Evolutionary conservation across 371 early-diverging fungal genomes (phyloP).

Genomic region (Actinomortierella ambigua): DNA sequence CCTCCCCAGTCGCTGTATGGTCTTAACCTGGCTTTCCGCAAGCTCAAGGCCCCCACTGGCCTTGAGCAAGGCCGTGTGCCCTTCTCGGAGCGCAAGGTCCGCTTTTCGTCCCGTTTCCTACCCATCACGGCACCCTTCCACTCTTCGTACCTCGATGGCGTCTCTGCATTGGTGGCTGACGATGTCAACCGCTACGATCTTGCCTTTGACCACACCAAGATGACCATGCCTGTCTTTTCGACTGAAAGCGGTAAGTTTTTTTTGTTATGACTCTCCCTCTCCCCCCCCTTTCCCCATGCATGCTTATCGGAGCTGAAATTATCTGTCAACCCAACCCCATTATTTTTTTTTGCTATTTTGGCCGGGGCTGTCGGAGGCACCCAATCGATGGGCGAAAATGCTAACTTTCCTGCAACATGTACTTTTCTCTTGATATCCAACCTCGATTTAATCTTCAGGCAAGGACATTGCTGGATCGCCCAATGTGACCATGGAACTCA

Average conservation of each 20-base stretch:
- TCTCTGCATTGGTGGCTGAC: constrained; percentile 63
- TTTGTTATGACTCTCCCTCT: not conserved
- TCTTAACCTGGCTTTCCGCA: constrained; percentile 84
- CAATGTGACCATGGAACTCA: constrained; percentile 70
- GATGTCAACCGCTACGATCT: constrained; percentile 68
- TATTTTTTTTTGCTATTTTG: too few species aligned
- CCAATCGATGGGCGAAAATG: too few species aligned
- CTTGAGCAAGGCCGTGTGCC: constrained; percentile 89
- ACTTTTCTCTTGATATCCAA: constrained; percentile 3
- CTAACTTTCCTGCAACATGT: not conserved
- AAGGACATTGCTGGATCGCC: constrained; percentile 65
- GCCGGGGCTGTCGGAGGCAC: too few species aligned
- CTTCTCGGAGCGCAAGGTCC: constrained; percentile 84
- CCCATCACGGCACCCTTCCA: constrained; percentile 93
- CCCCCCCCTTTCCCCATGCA: constrained; percentile 9
- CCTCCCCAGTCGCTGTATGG: constrained; percentile 91
- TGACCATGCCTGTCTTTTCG: constrained; percentile 77
- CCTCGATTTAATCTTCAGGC: constrained; percentile 46
- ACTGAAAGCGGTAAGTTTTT: constrained; percentile 73
- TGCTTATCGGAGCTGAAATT: constrained; percentile 5
- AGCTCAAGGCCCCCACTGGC: constrained; percentile 82
- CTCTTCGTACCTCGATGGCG: constrained; percentile 70
- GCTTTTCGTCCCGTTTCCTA: constrained; percentile 86
- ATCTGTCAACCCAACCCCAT: too few species aligned
- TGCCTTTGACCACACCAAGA: constrained; percentile 58